A percentile compares a stretch with the other conserved stretches of the same genome.
Evolutionary conservation across 768 basidiomycete species (phyloP).

Genomic region (Lentinus tigrinus): DNA sequence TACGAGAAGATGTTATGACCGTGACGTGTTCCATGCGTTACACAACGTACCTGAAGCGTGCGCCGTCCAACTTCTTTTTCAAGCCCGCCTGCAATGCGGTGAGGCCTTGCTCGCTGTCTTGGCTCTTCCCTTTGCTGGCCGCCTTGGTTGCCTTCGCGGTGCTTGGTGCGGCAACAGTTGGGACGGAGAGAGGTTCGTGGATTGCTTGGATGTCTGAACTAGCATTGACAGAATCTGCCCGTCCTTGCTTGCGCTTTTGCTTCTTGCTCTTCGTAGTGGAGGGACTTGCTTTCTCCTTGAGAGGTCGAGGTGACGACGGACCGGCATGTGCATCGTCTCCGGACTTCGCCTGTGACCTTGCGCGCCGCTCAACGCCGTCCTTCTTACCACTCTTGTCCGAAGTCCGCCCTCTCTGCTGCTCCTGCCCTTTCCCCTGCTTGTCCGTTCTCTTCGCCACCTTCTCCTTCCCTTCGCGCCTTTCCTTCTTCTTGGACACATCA

Average conservation of each 20-base stretch:
- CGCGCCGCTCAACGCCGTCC: neutral
- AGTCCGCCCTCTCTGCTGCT: constrained; percentile 4
- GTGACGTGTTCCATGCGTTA: neutral
- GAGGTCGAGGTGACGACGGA: neutral
- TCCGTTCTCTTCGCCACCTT: constrained; percentile 4
- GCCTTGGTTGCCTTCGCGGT: neutral
- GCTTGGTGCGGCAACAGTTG: neutral
- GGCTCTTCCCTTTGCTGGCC: neutral
- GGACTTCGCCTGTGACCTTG: neutral
- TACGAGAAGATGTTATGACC: constrained; percentile 26
- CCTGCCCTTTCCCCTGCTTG: neutral
- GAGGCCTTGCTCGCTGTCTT: constrained; percentile 34
- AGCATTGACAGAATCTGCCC: neutral
- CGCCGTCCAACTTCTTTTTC: constrained; percentile 79
- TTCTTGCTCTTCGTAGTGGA: neutral
- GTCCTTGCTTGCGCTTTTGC: constrained; percentile 4
- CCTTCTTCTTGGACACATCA: constrained; percentile 16
- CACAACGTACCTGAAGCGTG: constrained; percentile 72
- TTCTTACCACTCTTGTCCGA: constrained; percentile 1
- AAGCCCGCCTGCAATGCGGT: constrained; percentile 76
- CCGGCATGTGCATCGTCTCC: neutral
- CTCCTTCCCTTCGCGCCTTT: constrained; percentile 12
- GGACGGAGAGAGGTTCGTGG: neutral
- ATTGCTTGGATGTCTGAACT: neutral
- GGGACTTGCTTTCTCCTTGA: neutral